Conservation (phyloP, 345 rosid species). For the Durio zibethinus region DNA sequence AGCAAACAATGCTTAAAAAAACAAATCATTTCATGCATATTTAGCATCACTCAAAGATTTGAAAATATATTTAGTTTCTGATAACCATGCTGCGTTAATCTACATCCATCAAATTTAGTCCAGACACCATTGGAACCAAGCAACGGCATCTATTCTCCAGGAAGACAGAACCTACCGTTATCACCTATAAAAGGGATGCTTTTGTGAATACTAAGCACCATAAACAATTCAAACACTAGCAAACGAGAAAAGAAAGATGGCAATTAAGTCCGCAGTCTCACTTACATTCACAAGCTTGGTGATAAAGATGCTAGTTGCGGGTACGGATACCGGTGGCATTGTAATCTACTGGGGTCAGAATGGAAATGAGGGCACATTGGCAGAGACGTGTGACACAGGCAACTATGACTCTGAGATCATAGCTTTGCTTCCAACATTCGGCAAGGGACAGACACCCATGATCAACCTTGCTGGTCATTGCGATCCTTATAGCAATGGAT, state of each 20-base stretch:
- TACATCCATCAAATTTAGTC: background rate
- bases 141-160: background rate
- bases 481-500: constrained; percentile 2
- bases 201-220: background rate
- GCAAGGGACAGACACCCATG: constrained; percentile 7
- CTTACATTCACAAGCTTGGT: background rate
- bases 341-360: constrained; percentile 16
- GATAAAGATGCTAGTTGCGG: background rate
- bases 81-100: background rate
- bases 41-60: no score
- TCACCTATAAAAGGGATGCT: background rate
- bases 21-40: no score
- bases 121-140: background rate
- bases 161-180: background rate
- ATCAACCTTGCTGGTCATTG: constrained; percentile 10
- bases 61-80: no score
- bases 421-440: constrained; percentile 11
- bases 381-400: background rate
- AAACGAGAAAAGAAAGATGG: background rate
- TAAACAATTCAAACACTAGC: background rate
- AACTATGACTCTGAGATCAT: constrained; percentile 7
- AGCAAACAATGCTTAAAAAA: no score
- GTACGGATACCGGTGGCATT: background rate
- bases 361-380: constrained; percentile 13
- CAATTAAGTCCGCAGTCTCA: background rate